A percentile compares a stretch with the other conserved stretches of the same genome.
Conservation (phyloP, 495 filamentous ascomycete species). For the Penicillium mononematosum region DNA sequence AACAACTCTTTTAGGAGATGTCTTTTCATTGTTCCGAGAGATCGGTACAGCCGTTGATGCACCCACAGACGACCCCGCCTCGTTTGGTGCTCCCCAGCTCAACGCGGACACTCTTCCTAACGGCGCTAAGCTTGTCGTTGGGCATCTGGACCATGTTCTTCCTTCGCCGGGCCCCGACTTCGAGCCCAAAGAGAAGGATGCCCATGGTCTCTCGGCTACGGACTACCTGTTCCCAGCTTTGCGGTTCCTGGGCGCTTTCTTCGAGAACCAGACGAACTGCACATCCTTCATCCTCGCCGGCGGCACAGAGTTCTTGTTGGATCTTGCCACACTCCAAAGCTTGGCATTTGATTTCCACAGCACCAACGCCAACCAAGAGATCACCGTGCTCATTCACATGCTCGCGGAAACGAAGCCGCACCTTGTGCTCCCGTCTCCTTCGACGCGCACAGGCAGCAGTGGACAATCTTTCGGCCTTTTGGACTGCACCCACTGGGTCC, state of each 20-base stretch:
- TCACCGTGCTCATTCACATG: conserved; percentile 71
- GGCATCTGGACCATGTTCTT: conserved; percentile 33
- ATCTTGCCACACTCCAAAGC: conserved; percentile 75
- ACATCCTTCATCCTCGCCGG: conserved; percentile 71
- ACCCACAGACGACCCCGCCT: conserved; percentile 26
- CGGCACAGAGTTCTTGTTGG: conserved; percentile 80
- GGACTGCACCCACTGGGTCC: conserved; percentile 45
- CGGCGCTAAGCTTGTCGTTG: conserved; percentile 37
- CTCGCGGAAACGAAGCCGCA: conserved; percentile 82
- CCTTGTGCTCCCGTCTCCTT: conserved; percentile 78
- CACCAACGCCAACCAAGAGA: conserved; percentile 58
- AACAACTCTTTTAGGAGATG: conserved; percentile 29
- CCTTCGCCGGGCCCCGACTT: conserved; percentile 29
- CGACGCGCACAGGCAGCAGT: conserved; percentile 67
- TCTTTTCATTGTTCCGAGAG: conserved; percentile 35
- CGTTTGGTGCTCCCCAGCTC: conserved; percentile 36
- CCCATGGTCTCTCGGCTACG: conserved; percentile 50
- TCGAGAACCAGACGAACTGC: conserved; percentile 73
- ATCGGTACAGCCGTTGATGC: conserved; percentile 35
- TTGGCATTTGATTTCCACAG: conserved; percentile 73
- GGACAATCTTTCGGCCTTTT: conserved; percentile 64
- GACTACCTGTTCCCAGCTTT: conserved; percentile 73
- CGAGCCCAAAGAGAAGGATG: conserved; percentile 49
- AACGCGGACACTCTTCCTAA: conserved; percentile 38
- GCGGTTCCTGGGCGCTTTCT: conserved; percentile 74